Evolutionary conservation across 768 basidiomycete genomes (phyloP).

Genomic region (Rhizopogon roseolus): DNA sequence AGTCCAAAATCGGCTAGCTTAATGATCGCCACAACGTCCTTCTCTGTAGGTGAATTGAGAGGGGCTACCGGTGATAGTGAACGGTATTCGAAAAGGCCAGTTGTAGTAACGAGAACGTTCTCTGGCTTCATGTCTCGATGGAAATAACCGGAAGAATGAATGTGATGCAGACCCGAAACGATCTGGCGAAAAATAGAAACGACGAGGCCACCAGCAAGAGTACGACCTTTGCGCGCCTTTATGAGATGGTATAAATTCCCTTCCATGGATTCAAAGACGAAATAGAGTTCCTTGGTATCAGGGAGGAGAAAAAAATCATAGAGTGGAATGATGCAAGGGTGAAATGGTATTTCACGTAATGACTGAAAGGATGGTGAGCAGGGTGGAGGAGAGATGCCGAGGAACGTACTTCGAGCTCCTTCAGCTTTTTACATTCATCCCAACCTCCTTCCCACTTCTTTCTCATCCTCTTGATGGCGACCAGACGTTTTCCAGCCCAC

Average conservation of each 20-base stretch:
- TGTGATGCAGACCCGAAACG: constrained; percentile 85
- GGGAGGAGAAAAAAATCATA: constrained; percentile 99
- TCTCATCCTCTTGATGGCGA: constrained; percentile 98
- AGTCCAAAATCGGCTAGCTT: constrained; percentile 99
- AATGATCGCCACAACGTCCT: constrained; percentile 94
- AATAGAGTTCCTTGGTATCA: constrained; percentile 92
- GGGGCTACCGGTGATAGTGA: constrained; percentile 68
- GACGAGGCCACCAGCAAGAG: constrained; percentile 94
- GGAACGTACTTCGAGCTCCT: constrained; percentile 84
- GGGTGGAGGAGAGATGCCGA: constrained; percentile 8
- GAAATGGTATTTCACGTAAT: constrained; percentile 87
- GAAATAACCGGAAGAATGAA: constrained; percentile 91
- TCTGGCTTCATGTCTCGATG: constrained; percentile 99
- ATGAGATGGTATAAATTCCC: constrained; percentile 99
- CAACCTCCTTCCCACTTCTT: constrained; percentile 97
- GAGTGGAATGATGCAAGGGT: constrained; percentile 96
- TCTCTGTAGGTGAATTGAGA: constrained; percentile 66
- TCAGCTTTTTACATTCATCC: constrained; percentile 93
- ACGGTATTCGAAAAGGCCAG: constrained; percentile 89
- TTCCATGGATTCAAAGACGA: constrained; percentile 99
- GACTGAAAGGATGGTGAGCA: constrained; percentile 50
- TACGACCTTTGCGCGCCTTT: constrained; percentile 91
- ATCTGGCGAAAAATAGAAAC: constrained; percentile 94
- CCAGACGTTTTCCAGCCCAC: constrained; percentile 90
- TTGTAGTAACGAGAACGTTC: constrained; percentile 97